A percentile compares a stretch with the other conserved stretches of the same genome.
Conservation (phyloP, 148 eudicot species). For the Simmondsia chinensis region DNA sequence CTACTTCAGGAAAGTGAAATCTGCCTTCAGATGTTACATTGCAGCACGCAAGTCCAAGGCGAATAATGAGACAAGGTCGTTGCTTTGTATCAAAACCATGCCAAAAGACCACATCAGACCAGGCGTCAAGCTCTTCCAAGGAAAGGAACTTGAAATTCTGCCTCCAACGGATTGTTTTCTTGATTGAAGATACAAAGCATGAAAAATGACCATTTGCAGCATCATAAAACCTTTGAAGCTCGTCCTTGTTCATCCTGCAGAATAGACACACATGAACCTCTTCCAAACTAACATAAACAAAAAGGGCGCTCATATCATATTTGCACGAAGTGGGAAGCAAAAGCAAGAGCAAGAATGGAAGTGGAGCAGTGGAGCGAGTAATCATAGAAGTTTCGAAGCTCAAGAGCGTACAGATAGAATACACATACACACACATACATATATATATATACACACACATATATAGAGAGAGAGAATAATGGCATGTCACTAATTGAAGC, state of each 20-base stretch:
- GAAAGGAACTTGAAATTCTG: slow-evolving; percentile 35
- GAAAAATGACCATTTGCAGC: slow-evolving; percentile 44
- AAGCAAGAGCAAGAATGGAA: no score
- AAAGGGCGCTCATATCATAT: no score
- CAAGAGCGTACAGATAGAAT: no score
- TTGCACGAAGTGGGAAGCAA: no score
- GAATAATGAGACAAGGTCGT: slow-evolving; percentile 57
- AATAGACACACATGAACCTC: slow-evolving; percentile 4
- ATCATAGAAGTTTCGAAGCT: no score
- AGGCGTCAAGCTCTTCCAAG: slow-evolving; percentile 36
- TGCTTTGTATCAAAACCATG: slow-evolving; percentile 46
- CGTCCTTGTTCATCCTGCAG: slow-evolving; percentile 47
- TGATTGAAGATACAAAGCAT: slow-evolving; percentile 37
- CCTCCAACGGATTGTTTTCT: slow-evolving; percentile 58
- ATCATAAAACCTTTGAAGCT: slow-evolving; percentile 43
- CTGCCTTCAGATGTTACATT: slow-evolving; percentile 22
- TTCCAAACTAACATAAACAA: neutral
- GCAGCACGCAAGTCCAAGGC: slow-evolving; percentile 51
- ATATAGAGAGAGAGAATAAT: no score
- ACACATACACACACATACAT: no score
- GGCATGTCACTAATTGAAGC: no score
- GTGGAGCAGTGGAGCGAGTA: no score
- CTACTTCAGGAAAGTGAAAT: slow-evolving; percentile 41
- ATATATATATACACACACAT: no score
- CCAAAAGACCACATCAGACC: slow-evolving; percentile 59